Conservation (phyloP, 495 filamentous ascomycete genomes). For the Margaritispora aquatica region DNA sequence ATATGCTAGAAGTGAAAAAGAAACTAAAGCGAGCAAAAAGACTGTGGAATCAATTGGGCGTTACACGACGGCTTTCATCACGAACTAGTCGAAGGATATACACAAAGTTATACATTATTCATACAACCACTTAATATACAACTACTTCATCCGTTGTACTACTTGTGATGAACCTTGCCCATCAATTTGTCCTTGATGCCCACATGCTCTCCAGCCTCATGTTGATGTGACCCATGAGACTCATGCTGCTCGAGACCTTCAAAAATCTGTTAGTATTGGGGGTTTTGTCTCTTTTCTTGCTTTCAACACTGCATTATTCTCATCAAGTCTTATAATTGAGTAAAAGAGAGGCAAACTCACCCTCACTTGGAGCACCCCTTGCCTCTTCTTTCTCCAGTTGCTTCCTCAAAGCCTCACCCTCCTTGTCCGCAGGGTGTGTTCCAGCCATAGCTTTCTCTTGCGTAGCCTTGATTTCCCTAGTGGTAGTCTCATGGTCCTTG, state of each 20-base stretch:
- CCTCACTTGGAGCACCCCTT: neutral
- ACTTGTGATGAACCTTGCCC: neutral
- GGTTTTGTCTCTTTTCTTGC: neutral
- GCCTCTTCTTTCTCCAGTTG: neutral
- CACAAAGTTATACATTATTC: too few species aligned
- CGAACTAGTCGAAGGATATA: too few species aligned
- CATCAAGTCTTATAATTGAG: too few species aligned
- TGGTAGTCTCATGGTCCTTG: neutral
- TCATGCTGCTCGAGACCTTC: neutral
- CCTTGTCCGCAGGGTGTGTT: neutral
- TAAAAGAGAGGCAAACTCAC: neutral
- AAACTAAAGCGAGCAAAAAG: too few species aligned
- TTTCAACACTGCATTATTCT: neutral
- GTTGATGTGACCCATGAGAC: too few species aligned
- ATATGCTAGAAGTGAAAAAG: too few species aligned
- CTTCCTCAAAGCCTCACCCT: neutral
- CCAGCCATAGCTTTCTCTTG: neutral
- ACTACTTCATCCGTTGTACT: too few species aligned
- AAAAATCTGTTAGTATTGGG: neutral
- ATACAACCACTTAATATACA: too few species aligned
- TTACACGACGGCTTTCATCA: too few species aligned
- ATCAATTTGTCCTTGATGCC: neutral
- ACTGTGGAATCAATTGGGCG: too few species aligned
- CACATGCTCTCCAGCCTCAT: neutral
- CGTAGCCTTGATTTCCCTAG: neutral